These are phyloP conservation scores for Saturnispora galanensis DNA, from an alignment of 805 yeast species.

Conservation along the genomic window DNA sequence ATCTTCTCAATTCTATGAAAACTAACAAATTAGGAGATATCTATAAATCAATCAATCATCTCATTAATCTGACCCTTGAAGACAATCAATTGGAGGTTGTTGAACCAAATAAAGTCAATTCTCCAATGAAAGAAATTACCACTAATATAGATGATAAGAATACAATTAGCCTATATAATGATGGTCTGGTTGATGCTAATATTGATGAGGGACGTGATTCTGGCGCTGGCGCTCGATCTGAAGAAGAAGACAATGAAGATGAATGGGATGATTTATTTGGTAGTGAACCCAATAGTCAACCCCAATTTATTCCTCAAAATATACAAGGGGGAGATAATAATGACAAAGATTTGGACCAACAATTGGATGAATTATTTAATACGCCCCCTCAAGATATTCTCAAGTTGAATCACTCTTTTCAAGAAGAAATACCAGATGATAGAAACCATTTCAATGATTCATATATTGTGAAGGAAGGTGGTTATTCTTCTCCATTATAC, in stretches of 20 bases:
- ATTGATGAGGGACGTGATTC: neutral
- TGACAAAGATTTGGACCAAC: conserved; percentile 13
- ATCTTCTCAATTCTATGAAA: too few relatives aligned
- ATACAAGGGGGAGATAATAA: conserved; percentile 10
- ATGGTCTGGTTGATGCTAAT: too few relatives aligned
- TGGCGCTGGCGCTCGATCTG: neutral
- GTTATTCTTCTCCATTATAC: conserved; percentile 46
- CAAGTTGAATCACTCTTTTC: too few relatives aligned
- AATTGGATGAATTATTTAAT: conserved; percentile 10
- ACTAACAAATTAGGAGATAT: conserved; percentile 5
- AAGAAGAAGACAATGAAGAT: conserved; percentile 11
- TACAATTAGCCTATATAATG: too few relatives aligned
- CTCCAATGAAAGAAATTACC: neutral
- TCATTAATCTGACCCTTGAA: conserved; percentile 13
- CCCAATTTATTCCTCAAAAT: neutral
- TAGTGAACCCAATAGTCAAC: conserved; percentile 1
- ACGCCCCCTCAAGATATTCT: neutral
- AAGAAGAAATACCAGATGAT: conserved; percentile 14
- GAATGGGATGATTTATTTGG: conserved; percentile 27
- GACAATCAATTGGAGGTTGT: conserved; percentile 3
- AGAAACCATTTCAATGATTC: neutral
- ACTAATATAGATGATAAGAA: neutral
- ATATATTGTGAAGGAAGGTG: neutral
- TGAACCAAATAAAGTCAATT: neutral
- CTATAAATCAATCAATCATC: conserved; percentile 17